A percentile compares a stretch with the other conserved stretches of the same genome.
phyloP scores from a whole-genome alignment of 2,329 filamentous ascomycete species.

The Sclerotinia minor region DNA sequence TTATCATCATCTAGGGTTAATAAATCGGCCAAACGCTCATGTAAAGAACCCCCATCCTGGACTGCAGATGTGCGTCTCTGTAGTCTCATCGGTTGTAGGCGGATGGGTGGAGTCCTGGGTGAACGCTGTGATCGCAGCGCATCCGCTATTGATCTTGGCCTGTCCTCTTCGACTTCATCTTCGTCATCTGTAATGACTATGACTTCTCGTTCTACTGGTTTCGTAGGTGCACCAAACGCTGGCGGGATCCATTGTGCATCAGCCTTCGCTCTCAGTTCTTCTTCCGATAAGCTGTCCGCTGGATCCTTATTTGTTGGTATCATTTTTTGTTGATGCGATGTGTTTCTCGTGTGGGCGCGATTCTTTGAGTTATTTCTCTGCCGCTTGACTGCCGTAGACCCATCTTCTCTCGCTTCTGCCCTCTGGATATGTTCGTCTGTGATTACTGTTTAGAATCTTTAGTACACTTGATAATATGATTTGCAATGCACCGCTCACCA shows the following conservation, averaged over 20 bases:
- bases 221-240: slow-evolving; percentile 23
- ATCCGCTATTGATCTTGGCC: slow-evolving; percentile 14
- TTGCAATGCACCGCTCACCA: not conserved
- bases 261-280: slow-evolving; percentile 25
- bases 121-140: not conserved
- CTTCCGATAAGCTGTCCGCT: slow-evolving; percentile 27
- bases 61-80: not conserved
- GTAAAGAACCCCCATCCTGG: slow-evolving; percentile 8
- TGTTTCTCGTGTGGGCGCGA: not conserved
- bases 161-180: slow-evolving; percentile 1
- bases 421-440: slow-evolving; percentile 29
- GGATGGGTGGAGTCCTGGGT: not conserved
- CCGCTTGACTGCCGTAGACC: slow-evolving; percentile 31
- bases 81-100: not conserved
- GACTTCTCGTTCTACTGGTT: not conserved
- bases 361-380: slow-evolving; percentile 24
- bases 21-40: slow-evolving; percentile 7
- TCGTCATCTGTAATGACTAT: slow-evolving; percentile 22
- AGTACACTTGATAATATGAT: slow-evolving; percentile 4
- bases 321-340: not conserved
- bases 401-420: slow-evolving; percentile 27
- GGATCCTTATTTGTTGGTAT: slow-evolving; percentile 22
- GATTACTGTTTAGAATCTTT: slow-evolving; percentile 25
- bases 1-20: slow-evolving; percentile 17
- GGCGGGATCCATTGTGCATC: slow-evolving; percentile 35